Evolutionary conservation across 2,329 filamentous ascomycete species (phyloP), one percentile per base, ranked within the genome.

Genomic region (Pestalotiopsis fici): DNA sequence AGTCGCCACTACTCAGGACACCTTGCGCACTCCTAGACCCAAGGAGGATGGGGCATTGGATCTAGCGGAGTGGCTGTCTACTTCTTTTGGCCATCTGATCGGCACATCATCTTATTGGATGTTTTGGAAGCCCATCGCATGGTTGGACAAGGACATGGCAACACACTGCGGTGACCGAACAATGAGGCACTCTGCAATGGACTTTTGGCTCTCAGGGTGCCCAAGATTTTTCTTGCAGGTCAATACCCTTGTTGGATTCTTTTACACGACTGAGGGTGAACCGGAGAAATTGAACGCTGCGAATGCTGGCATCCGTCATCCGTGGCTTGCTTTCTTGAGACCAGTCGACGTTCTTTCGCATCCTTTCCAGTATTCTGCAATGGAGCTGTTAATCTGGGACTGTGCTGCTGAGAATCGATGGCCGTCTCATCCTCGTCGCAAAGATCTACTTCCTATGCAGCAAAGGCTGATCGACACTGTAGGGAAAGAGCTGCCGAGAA

Each of bases 361-460:
- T 25, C 70, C 28, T 1, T 28, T 21, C 9, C 21, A 74, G 1
- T 83, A 77, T 73, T 69, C 2, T 0, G 63, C 65, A 2, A 79
- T 80, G 2, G 86, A 89, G 70, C 71, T 90, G 13, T 77, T 89
- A 5, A 85, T 90, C 50, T 88, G 86, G 86, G 87, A 89, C 69
- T 66, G 78, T 1, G 70, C 74, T 1, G 76, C 78, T 7, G 70
- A 68, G 1, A 69, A 74, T 1, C 77, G 73, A 28, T 74, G 77
- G 6, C 67, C 70, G 0, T 63, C 66, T 0, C 67, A 69, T 15
- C 27, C n/a, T 47, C 31, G 43, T 37, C 55, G 21, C 21, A 70
- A 64, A 28, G 57, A 63, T 4, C 77, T 89, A 3, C 77, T 80
- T 2, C 73, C 78, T 23, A 82, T 83, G 63, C 87, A 90, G 69